phyloP scores from a whole-genome alignment of 192 early-diverging fungal species.

The Oehlia diaphana region DNA sequence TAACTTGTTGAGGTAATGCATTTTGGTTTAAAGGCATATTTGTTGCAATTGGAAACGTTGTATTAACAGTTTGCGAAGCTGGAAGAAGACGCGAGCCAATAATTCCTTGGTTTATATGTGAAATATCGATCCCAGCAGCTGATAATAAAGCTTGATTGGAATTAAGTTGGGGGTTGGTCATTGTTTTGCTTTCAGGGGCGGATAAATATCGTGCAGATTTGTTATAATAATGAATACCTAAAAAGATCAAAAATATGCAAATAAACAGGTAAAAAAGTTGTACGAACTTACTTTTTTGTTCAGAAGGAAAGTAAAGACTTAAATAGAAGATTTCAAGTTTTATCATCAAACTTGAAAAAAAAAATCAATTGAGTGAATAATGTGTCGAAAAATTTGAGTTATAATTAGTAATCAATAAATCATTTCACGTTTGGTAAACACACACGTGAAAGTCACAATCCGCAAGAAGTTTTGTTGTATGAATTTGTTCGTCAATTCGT shows the following conservation, averaged over 20 bases:
- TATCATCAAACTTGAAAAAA: background rate
- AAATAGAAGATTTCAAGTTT: background rate
- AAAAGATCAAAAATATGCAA: background rate
- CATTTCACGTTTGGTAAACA: background rate
- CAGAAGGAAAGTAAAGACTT: background rate
- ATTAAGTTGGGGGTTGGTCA: background rate
- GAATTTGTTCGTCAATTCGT: no score
- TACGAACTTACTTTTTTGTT: background rate
- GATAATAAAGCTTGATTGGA: background rate
- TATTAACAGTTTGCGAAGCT: background rate
- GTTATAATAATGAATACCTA: background rate
- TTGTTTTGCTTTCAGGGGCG: background rate
- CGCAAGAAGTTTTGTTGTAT: background rate
- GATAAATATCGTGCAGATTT: conserved; percentile 12
- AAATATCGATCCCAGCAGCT: background rate
- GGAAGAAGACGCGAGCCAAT: background rate
- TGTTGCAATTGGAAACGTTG: background rate
- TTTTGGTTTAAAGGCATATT: conserved; percentile 9
- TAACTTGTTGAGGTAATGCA: background rate
- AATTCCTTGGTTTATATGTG: background rate
- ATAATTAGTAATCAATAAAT: background rate
- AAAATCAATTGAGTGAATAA: background rate
- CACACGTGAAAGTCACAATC: background rate
- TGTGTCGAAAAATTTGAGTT: background rate
- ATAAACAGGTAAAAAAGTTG: background rate